Evolutionary conservation across 768 basidiomycete species (phyloP).

Genomic region (Lactifluus rugatus): DNA sequence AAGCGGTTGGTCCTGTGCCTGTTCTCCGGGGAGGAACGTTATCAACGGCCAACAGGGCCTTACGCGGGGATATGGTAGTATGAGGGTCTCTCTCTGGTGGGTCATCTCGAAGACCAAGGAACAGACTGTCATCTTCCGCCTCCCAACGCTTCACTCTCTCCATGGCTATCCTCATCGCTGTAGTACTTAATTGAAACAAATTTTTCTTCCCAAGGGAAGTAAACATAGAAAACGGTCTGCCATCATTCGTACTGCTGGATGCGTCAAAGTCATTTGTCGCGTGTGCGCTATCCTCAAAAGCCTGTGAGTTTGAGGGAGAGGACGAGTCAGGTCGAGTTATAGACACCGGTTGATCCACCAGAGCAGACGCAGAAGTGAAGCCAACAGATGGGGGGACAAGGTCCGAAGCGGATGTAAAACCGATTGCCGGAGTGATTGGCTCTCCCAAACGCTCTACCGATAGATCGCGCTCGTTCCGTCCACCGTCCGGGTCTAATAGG

Average conservation of each 20-base stretch:
- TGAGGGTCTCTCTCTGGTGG: not conserved
- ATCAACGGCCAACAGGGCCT: not conserved
- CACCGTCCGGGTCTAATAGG: not conserved
- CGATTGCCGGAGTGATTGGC: not conserved
- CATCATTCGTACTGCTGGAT: not conserved
- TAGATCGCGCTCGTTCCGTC: not conserved
- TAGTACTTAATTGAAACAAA: conserved; percentile 7
- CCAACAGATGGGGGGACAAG: not conserved
- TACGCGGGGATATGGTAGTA: not conserved
- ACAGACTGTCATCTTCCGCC: conserved; percentile 4
- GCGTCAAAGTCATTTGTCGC: not conserved
- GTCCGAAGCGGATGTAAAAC: conserved; percentile 9
- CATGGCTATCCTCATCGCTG: conserved; percentile 4
- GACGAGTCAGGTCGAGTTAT: not conserved
- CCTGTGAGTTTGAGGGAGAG: not conserved
- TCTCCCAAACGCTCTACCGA: not conserved
- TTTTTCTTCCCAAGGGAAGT: conserved; percentile 13
- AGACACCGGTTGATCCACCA: not conserved
- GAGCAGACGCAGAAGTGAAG: conserved; percentile 7
- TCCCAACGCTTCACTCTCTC: conserved; percentile 13
- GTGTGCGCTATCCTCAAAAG: not conserved
- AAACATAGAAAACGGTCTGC: not conserved
- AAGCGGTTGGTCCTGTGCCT: not conserved
- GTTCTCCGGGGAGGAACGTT: not conserved
- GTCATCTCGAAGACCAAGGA: not conserved